phyloP scores from a whole-genome alignment of 2,329 filamentous ascomycete genomes.

The Colletotrichum australisinense region DNA sequence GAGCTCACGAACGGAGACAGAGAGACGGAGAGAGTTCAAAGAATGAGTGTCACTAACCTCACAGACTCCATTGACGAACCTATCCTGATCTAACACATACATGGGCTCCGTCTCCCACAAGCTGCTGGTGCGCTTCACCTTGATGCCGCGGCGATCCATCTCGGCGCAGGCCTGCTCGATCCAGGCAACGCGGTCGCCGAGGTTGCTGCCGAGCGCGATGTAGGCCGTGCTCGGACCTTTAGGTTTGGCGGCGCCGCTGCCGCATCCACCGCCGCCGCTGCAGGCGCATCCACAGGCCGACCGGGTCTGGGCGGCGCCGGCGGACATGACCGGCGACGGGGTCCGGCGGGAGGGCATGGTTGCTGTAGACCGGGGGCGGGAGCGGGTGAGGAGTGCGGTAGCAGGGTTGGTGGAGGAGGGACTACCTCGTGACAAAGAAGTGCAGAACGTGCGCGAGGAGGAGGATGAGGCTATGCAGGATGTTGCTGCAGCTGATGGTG shows the following conservation, averaged over 20 bases:
- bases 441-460: conserved; percentile 10
- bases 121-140: conserved; percentile 82
- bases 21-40: background rate
- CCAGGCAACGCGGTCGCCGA: conserved; percentile 85
- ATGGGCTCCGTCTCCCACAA: conserved; percentile 97
- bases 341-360: conserved; percentile 4
- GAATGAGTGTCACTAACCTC: conserved; percentile 70
- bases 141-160: conserved; percentile 80
- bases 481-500: conserved; percentile 9
- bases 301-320: conserved; percentile 33
- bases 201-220: conserved; percentile 91
- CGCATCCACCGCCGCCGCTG: conserved; percentile 45
- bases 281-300: conserved; percentile 48
- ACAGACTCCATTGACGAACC: conserved; percentile 92
- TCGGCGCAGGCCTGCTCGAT: conserved; percentile 86
- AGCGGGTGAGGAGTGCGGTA: conserved; percentile 9
- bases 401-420: background rate
- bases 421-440: background rate
- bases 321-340: conserved; percentile 25
- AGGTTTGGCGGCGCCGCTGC: conserved; percentile 26
- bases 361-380: conserved; percentile 4
- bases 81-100: conserved; percentile 91
- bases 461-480: conserved; percentile 18
- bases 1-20: background rate
- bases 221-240: conserved; percentile 67